These are phyloP conservation scores for Hippophae rhamnoides DNA, from an alignment of 306 rosid genomes.

Conservation along the genomic window DNA sequence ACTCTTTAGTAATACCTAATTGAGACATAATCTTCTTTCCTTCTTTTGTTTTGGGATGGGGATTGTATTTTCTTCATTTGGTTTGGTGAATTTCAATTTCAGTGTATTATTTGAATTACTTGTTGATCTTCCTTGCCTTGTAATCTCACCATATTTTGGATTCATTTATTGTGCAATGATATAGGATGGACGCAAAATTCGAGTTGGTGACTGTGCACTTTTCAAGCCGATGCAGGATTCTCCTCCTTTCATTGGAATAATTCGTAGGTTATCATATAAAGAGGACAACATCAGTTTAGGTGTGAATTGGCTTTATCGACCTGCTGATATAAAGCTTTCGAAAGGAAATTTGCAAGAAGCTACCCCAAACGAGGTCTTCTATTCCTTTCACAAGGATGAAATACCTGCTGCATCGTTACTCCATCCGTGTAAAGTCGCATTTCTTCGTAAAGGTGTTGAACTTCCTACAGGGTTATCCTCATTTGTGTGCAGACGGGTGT, in stretches of 20 bases:
- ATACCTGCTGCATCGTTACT: slow-evolving; percentile 65
- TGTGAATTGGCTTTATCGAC: slow-evolving; percentile 80
- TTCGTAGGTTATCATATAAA: slow-evolving; percentile 41
- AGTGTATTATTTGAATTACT: background rate
- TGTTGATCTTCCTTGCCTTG: background rate
- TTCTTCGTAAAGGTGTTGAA: slow-evolving; percentile 64
- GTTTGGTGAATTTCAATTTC: too few relatives aligned
- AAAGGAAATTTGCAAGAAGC: slow-evolving; percentile 57
- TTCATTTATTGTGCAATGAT: slow-evolving; percentile 3
- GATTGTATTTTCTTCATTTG: too few relatives aligned
- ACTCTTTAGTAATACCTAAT: too few relatives aligned
- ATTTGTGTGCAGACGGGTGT: slow-evolving; percentile 79
- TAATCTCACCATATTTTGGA: background rate
- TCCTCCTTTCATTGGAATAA: slow-evolving; percentile 73
- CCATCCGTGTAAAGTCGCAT: slow-evolving; percentile 91
- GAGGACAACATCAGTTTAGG: slow-evolving; percentile 43
- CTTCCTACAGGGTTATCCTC: slow-evolving; percentile 70
- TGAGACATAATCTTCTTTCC: too few relatives aligned
- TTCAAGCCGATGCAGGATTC: slow-evolving; percentile 59
- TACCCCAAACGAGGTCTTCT: slow-evolving; percentile 75
- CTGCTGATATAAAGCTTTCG: slow-evolving; percentile 59
- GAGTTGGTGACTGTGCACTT: slow-evolving; percentile 78
- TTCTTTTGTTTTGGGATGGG: too few relatives aligned
- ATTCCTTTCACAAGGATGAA: slow-evolving; percentile 85
- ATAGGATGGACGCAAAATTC: slow-evolving; percentile 64